Conservation (phyloP, 176 grass and related monocot species). For the Cenchrus purpureus region DNA sequence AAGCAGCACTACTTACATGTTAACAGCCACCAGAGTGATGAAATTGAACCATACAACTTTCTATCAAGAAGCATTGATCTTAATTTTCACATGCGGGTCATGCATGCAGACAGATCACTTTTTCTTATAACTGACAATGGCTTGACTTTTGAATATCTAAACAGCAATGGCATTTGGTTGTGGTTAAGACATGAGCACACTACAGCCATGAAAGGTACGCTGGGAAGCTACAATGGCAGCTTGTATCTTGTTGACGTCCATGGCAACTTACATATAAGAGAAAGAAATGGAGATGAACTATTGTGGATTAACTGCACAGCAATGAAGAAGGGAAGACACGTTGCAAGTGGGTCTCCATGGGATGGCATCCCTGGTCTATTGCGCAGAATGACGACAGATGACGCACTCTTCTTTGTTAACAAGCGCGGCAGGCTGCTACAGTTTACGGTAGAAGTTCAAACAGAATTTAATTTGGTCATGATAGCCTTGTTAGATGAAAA, state of each 20-base stretch:
- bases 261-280: conserved; percentile 88
- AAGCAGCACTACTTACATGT: conserved; percentile 63
- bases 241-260: conserved; percentile 79
- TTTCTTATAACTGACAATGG: conserved; percentile 82
- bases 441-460: conserved; percentile 69
- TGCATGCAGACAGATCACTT: conserved; percentile 83
- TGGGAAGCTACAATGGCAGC: conserved; percentile 96
- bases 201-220: conserved; percentile 61
- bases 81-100: conserved; percentile 80
- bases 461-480: conserved; percentile 29
- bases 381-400: conserved; percentile 59
- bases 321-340: conserved; percentile 77
- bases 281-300: conserved; percentile 77
- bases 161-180: conserved; percentile 78
- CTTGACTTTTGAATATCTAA: conserved; percentile 81
- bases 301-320: conserved; percentile 95
- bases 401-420: conserved; percentile 92
- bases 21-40: conserved; percentile 41
- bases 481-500: conserved; percentile 29
- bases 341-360: conserved; percentile 86
- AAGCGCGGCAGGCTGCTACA: conserved; percentile 82
- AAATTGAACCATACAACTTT: conserved; percentile 71
- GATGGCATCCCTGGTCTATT: conserved; percentile 68
- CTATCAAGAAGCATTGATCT: conserved; percentile 71
- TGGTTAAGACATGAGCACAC: conserved; percentile 92